A percentile compares a stretch with the other conserved stretches of the same genome.
phyloP scores from a whole-genome alignment of 2,329 filamentous ascomycete species.

The Fusarium coicis region DNA sequence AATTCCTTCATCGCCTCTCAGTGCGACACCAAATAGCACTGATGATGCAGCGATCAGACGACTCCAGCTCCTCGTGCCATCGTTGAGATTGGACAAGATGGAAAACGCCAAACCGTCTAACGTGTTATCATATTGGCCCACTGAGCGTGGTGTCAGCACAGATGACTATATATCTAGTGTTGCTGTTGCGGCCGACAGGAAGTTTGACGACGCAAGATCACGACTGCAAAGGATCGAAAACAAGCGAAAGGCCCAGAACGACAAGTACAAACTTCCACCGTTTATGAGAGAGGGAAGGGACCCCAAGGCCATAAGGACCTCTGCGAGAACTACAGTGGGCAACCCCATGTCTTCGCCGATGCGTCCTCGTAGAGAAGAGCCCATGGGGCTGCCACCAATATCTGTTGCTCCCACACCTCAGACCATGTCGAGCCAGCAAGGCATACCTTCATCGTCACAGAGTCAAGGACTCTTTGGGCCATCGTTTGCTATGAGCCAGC shows the following conservation, averaged over 20 bases:
- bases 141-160: slow-evolving; percentile 49
- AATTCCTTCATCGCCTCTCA: slow-evolving; percentile 40
- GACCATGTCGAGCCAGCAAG: slow-evolving; percentile 52
- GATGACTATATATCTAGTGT: slow-evolving; percentile 54
- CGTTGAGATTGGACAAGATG: slow-evolving; percentile 42
- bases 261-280: slow-evolving; percentile 48
- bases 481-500: slow-evolving; percentile 58
- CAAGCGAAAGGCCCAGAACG: slow-evolving; percentile 48
- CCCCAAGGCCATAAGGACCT: slow-evolving; percentile 21
- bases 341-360: slow-evolving; percentile 22
- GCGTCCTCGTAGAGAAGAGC: slow-evolving; percentile 22
- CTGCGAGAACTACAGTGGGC: background rate
- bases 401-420: slow-evolving; percentile 40
- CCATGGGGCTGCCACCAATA: slow-evolving; percentile 19
- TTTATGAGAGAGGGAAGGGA: slow-evolving; percentile 42
- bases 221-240: slow-evolving; percentile 49
- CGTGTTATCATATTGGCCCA: slow-evolving; percentile 54
- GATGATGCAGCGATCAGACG: slow-evolving; percentile 49
- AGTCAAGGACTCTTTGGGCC: slow-evolving; percentile 44
- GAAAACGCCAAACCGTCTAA: slow-evolving; percentile 43
- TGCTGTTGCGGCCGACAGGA: slow-evolving; percentile 49
- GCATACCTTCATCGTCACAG: slow-evolving; percentile 49
- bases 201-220: slow-evolving; percentile 50
- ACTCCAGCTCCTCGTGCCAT: slow-evolving; percentile 49
- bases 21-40: slow-evolving; percentile 9